phyloP scores from a whole-genome alignment of 345 rosid species.

The Boechera divaricarpa region DNA sequence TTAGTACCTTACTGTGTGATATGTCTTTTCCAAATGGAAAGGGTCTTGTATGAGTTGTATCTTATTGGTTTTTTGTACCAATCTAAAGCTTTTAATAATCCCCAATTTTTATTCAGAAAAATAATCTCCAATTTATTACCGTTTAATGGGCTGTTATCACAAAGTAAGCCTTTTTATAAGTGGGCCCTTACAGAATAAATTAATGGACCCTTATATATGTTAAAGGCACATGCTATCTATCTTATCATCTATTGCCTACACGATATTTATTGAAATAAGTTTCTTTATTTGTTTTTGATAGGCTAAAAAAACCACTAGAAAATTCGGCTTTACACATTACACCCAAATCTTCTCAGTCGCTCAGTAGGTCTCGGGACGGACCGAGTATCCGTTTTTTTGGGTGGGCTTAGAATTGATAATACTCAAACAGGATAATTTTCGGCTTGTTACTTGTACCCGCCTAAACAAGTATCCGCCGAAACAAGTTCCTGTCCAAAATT shows the following conservation, averaged over 20 bases:
- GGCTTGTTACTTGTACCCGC: too few relatives aligned
- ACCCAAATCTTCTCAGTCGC: background rate
- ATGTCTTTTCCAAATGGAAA: constrained; percentile 13
- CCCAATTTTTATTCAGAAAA: background rate
- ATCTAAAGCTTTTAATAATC: background rate
- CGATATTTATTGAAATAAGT: background rate
- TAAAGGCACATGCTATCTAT: background rate
- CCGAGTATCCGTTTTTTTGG: too few relatives aligned
- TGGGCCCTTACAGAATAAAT: background rate
- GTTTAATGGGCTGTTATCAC: constrained; percentile 19
- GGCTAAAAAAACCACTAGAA: background rate
- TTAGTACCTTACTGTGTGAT: background rate
- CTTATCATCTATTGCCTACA: background rate
- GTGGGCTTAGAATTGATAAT: too few relatives aligned
- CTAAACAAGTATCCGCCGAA: too few relatives aligned
- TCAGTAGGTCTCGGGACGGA: too few relatives aligned
- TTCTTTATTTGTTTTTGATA: too few relatives aligned
- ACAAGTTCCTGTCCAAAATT: too few relatives aligned
- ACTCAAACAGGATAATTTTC: too few relatives aligned
- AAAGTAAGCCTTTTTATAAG: constrained; percentile 7
- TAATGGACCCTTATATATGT: background rate
- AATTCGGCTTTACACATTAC: background rate
- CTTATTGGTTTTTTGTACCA: background rate
- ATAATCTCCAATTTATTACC: background rate
- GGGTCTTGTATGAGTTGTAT: too few relatives aligned